phyloP scores from a whole-genome alignment of 2,329 filamentous ascomycete genomes.

The Stachybotrys chartarum region DNA sequence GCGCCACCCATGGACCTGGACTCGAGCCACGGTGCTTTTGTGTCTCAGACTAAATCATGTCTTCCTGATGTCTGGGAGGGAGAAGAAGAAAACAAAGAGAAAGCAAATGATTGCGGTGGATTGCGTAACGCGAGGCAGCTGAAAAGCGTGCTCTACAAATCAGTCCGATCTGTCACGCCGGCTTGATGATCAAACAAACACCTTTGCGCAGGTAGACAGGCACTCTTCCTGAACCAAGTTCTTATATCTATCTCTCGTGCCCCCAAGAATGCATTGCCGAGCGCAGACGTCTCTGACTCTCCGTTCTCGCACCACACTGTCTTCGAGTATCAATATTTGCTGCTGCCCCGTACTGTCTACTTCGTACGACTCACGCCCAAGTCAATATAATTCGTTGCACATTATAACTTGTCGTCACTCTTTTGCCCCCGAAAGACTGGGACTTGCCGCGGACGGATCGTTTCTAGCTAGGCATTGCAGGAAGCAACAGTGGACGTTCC shows the following conservation, averaged over 20 bases:
- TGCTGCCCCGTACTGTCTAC: too few species aligned
- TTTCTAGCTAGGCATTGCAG: too few species aligned
- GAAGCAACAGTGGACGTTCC: too few species aligned
- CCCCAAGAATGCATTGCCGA: background rate
- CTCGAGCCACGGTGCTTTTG: background rate
- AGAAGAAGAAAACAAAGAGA: background rate
- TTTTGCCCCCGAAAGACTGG: too few species aligned
- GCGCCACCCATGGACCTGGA: background rate
- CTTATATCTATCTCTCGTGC: background rate
- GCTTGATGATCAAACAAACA: background rate
- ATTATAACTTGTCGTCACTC: too few species aligned
- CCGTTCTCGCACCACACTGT: background rate
- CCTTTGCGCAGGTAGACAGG: background rate
- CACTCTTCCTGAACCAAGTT: background rate
- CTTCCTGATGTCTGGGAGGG: conserved; percentile 1
- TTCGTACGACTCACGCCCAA: too few species aligned
- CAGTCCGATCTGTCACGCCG: background rate
- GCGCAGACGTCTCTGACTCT: background rate
- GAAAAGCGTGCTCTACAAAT: background rate
- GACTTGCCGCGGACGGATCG: too few species aligned
- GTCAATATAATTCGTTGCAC: too few species aligned
- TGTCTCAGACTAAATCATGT: background rate
- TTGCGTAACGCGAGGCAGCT: background rate
- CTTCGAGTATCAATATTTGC: background rate
- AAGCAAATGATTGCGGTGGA: background rate